Conservation (phyloP, 2,329 filamentous ascomycete genomes). For the Hypoxylon sp. region DNA sequence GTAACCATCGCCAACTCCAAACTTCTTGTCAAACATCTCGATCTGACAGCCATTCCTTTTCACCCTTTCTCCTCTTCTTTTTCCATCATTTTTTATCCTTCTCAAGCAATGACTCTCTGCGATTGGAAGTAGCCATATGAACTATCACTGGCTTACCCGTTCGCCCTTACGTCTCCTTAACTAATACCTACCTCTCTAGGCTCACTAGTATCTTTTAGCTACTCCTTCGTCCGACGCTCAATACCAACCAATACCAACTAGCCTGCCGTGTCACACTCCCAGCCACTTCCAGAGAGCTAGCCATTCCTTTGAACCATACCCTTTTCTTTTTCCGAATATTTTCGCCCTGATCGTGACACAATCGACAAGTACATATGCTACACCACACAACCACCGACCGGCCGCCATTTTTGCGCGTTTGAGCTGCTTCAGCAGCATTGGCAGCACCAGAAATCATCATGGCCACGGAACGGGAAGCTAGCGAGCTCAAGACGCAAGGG, state of each 20-base stretch:
- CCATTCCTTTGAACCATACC: conserved; percentile 25
- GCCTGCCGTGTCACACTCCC: conserved; percentile 14
- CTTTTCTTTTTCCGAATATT: conserved; percentile 21
- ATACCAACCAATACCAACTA: conserved; percentile 23
- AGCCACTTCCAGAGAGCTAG: neutral
- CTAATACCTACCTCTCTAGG: conserved; percentile 22
- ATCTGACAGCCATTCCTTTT: conserved; percentile 39
- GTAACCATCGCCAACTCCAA: conserved; percentile 36
- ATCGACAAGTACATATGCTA: conserved; percentile 24
- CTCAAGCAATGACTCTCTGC: conserved; percentile 44
- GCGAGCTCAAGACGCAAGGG: conserved; percentile 85
- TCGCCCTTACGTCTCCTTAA: conserved; percentile 33
- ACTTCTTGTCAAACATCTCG: conserved; percentile 23
- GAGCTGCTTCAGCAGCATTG: conserved; percentile 49
- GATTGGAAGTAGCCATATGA: conserved; percentile 32
- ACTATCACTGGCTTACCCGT: conserved; percentile 33
- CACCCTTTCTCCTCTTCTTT: conserved; percentile 35
- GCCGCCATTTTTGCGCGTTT: conserved; percentile 16
- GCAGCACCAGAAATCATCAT: conserved; percentile 43
- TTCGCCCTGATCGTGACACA: neutral
- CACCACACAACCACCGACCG: conserved; percentile 15
- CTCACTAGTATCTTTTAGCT: conserved; percentile 34
- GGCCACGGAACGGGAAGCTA: conserved; percentile 54
- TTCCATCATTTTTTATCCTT: conserved; percentile 31
- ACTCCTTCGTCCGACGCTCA: conserved; percentile 8